Evolutionary conservation across 495 filamentous ascomycete species (phyloP), one percentile per base, ranked within the genome.

Genomic region (Penicillium simplicissimum): DNA sequence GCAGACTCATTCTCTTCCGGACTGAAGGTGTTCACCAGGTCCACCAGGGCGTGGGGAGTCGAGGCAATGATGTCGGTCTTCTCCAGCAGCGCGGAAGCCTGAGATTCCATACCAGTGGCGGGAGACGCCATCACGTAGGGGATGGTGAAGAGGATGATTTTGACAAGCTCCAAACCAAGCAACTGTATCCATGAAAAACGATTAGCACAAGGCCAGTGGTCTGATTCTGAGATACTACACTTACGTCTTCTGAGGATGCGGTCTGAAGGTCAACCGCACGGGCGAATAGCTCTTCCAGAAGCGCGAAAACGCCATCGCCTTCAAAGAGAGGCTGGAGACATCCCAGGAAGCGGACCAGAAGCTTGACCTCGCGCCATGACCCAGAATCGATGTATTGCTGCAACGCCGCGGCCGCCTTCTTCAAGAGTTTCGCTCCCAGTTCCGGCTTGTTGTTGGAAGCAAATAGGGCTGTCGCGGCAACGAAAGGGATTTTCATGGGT

Each of bases 401-500:
- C 42, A 87, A 71, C 37, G 76, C 76, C 28, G 69, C 74, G 4
- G 80, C 82, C 45, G 87, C 81, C 66, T 84, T 86, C 37, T 72
- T 78, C 35, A 97, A 74, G 14, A 94, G 70, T 49, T 93, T 85
- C 42, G 82, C 77, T 31, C 87, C 82, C 37, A 95, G 77, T 61
- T 94, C 89, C 21, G 87, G 82, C 57, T 90, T 91, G 60, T 88
- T 75, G 36, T 82, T 80, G 76, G 97, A 95, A 59, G 85, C 80
- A 47, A 90, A 83, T 52, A 97, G 80, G 31, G 93, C 81, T 4
- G 93, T 86, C 25, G 88, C 89, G 31, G 92, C 93, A 55, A 95
- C 81, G 71, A 97, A 97, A 2, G 95, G 96, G 55, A 92, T 94
- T 78, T 97, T 97, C 75, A 99, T 88, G 0, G 96, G 94, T 75